Evolutionary conservation across 164 flowering plant species (phyloP).

Genomic region (Magnolia changhungtana): DNA sequence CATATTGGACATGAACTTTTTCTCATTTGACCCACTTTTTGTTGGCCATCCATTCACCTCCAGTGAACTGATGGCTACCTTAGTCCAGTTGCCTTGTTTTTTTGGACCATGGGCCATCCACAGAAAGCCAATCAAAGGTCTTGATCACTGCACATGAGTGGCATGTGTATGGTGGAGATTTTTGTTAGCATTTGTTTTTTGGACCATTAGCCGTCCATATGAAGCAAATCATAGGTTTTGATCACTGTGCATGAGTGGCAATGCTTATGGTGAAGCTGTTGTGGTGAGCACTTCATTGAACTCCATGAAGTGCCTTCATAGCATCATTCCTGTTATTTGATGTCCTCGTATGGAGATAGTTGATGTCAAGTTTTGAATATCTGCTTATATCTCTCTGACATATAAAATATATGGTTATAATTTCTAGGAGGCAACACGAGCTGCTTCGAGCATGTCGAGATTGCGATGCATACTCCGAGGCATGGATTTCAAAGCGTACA

Average conservation of each 20-base stretch:
- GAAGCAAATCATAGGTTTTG: background rate
- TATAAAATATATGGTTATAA: background rate
- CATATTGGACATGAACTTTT: no score
- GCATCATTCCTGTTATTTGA: background rate
- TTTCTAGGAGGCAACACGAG: slow-evolving; percentile 39
- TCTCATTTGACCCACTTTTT: no score
- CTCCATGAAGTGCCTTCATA: background rate
- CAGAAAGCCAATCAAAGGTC: background rate
- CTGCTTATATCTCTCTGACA: background rate
- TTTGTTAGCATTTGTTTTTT: background rate
- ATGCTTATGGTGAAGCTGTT: background rate
- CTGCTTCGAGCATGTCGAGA: slow-evolving; percentile 55
- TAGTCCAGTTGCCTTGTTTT: no score
- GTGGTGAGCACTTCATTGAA: no score
- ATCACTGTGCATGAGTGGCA: background rate
- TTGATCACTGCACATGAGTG: background rate
- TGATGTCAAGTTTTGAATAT: background rate
- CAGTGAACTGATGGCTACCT: no score
- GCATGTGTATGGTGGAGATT: background rate
- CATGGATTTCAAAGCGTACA: slow-evolving; percentile 47
- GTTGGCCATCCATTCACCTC: no score
- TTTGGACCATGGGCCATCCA: background rate
- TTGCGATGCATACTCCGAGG: slow-evolving; percentile 59
- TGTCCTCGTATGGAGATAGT: background rate
- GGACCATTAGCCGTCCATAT: background rate